Conservation (phyloP, 2,329 filamentous ascomycete genomes). For the Fusarium piperis region DNA sequence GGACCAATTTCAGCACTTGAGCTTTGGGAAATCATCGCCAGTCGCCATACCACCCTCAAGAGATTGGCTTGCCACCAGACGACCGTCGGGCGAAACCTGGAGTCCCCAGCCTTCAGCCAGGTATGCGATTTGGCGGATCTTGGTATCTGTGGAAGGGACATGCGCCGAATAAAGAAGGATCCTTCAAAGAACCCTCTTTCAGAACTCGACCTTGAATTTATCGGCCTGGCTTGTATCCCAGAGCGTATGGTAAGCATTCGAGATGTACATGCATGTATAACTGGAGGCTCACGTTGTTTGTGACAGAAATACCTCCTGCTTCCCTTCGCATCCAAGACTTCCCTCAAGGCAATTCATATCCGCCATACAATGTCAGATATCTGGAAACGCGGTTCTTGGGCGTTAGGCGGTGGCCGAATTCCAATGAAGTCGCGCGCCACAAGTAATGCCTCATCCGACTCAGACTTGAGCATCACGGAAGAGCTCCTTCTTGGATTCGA, state of each 20-base stretch:
- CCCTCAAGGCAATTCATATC: not conserved
- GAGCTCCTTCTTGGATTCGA: not conserved
- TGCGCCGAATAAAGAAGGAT: not conserved
- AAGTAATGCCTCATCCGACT: not conserved
- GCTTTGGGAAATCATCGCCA: not conserved
- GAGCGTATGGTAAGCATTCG: not conserved
- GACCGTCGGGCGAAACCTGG: not conserved
- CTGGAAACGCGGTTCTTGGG: not conserved
- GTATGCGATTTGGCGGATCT: not conserved
- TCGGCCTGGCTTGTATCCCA: not conserved
- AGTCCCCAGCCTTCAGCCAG: no score
- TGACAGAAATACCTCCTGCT: not conserved
- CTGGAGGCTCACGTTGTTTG: not conserved
- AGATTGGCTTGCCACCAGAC: not conserved
- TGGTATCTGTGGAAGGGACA: not conserved
- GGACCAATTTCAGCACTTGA: not conserved
- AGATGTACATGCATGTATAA: not conserved
- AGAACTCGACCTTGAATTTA: not conserved
- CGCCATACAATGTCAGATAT: not conserved
- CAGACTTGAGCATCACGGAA: not conserved
- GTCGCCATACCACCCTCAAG: not conserved
- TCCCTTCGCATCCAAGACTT: not conserved
- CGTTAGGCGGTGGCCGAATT: not conserved
- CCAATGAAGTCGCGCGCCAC: not conserved
- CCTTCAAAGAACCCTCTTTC: not conserved